These are phyloP conservation scores for Candida quercuum DNA, from an alignment of 805 yeast species.

Conservation along the genomic window DNA sequence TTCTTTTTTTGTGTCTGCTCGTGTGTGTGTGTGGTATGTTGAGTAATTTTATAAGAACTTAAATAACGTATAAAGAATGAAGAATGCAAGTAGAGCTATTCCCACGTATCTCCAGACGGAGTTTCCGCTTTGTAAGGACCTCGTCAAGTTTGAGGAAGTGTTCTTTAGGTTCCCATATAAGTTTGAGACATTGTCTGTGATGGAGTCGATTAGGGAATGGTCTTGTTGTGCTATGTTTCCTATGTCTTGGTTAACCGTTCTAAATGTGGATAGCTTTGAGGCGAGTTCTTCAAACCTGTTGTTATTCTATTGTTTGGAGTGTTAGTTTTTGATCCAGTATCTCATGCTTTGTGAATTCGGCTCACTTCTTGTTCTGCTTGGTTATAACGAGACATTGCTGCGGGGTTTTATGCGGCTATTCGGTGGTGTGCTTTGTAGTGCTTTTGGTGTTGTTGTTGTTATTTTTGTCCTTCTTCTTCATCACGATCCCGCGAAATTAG, in stretches of 20 bases:
- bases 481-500: no score
- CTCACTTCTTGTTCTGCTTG: no score
- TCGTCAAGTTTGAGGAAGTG: conserved; percentile 45
- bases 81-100: conserved; percentile 46
- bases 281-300: conserved; percentile 58
- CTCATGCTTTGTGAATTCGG: no score
- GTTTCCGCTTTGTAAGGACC: conserved; percentile 56
- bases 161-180: conserved; percentile 44
- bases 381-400: no score
- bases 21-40: no score
- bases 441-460: no score
- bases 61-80: conserved; percentile 50
- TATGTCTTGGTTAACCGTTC: conserved; percentile 63
- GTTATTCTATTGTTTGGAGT: no score
- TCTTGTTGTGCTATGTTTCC: conserved; percentile 59
- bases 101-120: conserved; percentile 56
- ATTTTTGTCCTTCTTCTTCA: no score
- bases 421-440: no score
- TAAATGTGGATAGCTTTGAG: conserved; percentile 56
- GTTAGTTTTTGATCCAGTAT: no score
- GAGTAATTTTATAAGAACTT: conserved; percentile 41
- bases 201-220: conserved; percentile 31
- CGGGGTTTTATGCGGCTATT: no score
- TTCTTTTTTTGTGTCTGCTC: no score
- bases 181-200: conserved; percentile 46